Conservation (phyloP, 352 stramenopile species). For the Globisporangium paddicum region DNA sequence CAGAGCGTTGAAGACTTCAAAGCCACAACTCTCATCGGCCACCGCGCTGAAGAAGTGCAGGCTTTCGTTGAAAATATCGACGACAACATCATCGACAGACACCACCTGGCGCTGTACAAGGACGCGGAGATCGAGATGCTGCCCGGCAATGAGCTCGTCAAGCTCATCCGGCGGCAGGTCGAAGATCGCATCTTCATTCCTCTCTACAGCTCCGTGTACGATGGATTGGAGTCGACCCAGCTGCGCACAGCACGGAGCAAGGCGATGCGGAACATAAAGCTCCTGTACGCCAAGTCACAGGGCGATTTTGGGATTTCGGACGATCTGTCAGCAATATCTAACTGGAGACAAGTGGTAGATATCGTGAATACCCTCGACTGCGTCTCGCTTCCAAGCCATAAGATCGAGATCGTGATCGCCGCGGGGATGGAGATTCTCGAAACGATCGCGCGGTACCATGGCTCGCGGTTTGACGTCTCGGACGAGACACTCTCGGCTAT, state of each 20-base stretch:
- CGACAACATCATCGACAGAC: constrained; percentile 60
- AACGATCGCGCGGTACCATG: constrained; percentile 49
- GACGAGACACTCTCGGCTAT: constrained; percentile 55
- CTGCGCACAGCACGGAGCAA: constrained; percentile 29
- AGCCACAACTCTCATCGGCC: constrained; percentile 26
- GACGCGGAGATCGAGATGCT: constrained; percentile 59
- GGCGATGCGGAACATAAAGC: constrained; percentile 50
- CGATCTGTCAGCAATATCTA: constrained; percentile 48
- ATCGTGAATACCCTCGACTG: constrained; percentile 70
- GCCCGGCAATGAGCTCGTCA: constrained; percentile 70
- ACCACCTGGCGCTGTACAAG: constrained; percentile 59
- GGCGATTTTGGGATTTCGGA: constrained; percentile 62
- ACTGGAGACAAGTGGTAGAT: constrained; percentile 48
- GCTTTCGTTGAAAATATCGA: constrained; percentile 62
- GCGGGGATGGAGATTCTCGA: constrained; percentile 46
- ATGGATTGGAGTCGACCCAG: constrained; percentile 39
- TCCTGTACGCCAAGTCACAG: constrained; percentile 48
- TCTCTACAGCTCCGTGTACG: constrained; percentile 49
- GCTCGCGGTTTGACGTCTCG: constrained; percentile 48
- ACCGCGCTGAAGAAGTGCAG: constrained; percentile 47
- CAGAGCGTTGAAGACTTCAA: constrained; percentile 56
- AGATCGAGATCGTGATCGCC: constrained; percentile 69
- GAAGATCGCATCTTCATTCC: constrained; percentile 80
- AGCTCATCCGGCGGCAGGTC: constrained; percentile 64
- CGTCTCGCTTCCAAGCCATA: constrained; percentile 76